Base-by-base conservation (phyloP, 805 yeast genomes). In the Ogataea nonfermentans region DNA sequence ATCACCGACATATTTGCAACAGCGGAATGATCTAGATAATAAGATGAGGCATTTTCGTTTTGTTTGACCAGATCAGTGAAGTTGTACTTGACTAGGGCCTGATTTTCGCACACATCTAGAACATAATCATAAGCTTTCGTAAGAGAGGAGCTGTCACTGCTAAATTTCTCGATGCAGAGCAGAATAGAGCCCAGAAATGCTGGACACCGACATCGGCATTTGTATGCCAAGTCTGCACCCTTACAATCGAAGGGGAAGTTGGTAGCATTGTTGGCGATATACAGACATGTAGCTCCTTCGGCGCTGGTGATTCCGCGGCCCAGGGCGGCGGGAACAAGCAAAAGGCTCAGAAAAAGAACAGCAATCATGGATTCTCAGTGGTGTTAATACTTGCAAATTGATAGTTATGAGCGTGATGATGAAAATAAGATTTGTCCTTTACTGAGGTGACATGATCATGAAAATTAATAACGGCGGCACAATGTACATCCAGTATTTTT, bases 401-500 rank as follows among this genome's bases (percentile, higher is more conserved):
- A 25, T 25, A 13, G 15, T 19, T 19, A 19, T 19, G 22, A 5
- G 22, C 5, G 22, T 19, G 22, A 19, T 19, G 22, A 5, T 8
- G 22, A 25, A 25, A 13, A 25, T 25, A 19, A 16, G 7, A n/a
- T 19, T n/a, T 24, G 13, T 6, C 24, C 19, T 16, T 33, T 38
- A 40, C 39, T 49, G 48, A 15, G 54, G 56, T 7, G 48, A 46
- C 36, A 49, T 31, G 14, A 68, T 14, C 49, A 65, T 42, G 40
- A 71, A 40, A 26, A 75, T 44, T 9, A 77, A 34, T 15, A 74
- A 45, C 10, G 76, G 75, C 2, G 79, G 76, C 6, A 76, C 76
- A 17, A 79, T 62, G 56, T 74, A 78, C 69, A 76, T 66, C 84
- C 84, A 79, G 59, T 79, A 73, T 55, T 73, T 72, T 53, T 78